Base-by-base conservation (phyloP, 805 yeast species). In the Lachancea thermotolerans region DNA sequence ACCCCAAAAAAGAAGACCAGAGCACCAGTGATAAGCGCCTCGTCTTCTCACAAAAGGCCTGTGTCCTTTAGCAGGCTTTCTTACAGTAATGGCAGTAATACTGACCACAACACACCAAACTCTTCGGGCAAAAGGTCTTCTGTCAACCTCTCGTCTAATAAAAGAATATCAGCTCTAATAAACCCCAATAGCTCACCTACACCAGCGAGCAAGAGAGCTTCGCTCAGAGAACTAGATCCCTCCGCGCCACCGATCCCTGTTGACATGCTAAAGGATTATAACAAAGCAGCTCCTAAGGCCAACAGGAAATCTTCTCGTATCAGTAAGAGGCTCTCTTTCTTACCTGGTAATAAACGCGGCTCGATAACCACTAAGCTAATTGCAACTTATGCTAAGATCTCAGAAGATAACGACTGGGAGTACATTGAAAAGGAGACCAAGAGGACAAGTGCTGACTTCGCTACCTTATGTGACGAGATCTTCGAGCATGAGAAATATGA, bases 381-480 rank as follows among this genome's bases (percentile, higher is more conserved):
- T 48, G 75, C 88, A 1, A 79, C 88, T 0, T 84, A 84, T 62
- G 87, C 91, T 30, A 82, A 79, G 58, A 66, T 84, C 49, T 73
- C 86, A 2, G 82, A 79, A 46, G 73, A 70, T 44, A 71, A 75
- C 35, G 84, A 79, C 49, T 78, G 86, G 79, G 84, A 79, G 54
- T 76, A 76, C 54, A 75, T 82, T 63, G 85, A 82, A 55, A 79
- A 76, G 55, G 86, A 80, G 59, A 81, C 88, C 5, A 82, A 77
- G 64, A 73, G 93, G 63, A 82, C 90, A 1, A 79, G 86, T 32
- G 80, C 86, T 12, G 85, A 84, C 50, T 84, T 84, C 69, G 93
- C 89, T 10, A 75, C 84, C 2, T 68, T 84, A 36, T 82, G 88
- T 69, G 91, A 84, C 65, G 80, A 78, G 62, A 78, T 84, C 47